Conservation (phyloP, 306 rosid genomes). For the Acacia crassicarpa region DNA sequence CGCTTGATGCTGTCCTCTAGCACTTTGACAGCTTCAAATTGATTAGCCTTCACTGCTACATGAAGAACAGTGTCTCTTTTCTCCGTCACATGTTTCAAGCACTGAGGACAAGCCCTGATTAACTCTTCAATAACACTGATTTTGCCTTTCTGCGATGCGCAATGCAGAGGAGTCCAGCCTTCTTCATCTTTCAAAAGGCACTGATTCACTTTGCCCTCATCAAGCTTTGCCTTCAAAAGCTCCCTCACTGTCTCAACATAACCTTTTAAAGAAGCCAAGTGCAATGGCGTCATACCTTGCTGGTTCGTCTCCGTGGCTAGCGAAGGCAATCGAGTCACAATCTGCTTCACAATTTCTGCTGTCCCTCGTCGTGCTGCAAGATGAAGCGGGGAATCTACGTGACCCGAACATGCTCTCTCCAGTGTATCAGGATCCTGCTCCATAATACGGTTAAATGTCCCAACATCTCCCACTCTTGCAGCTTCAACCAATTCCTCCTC, state of each 20-base stretch:
- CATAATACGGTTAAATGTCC: not conserved
- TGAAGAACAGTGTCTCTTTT: constrained; percentile 1
- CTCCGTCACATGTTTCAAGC: not conserved
- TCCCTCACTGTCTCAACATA: not conserved
- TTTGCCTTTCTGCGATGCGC: not conserved
- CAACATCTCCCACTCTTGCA: not conserved
- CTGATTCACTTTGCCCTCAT: not conserved
- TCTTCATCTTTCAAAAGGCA: not conserved
- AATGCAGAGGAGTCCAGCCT: not conserved
- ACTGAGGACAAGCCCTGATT: not conserved
- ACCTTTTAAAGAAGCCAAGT: not conserved
- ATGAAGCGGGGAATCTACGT: not conserved
- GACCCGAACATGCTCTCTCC: not conserved
- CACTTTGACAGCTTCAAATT: not conserved
- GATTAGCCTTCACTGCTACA: not conserved
- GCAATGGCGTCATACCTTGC: not conserved
- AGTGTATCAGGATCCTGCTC: not conserved
- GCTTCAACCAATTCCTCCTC: not conserved
- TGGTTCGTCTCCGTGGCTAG: not conserved
- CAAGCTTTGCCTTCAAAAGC: not conserved
- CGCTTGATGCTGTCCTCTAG: not conserved
- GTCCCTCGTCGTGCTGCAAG: not conserved
- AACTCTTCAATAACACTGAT: not conserved
- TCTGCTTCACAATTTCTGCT: not conserved
- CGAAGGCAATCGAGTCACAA: not conserved